Evolutionary conservation across 75 land plant genomes (phyloP), one percentile per base, ranked within the genome.

Genomic region (Pinus taeda): DNA sequence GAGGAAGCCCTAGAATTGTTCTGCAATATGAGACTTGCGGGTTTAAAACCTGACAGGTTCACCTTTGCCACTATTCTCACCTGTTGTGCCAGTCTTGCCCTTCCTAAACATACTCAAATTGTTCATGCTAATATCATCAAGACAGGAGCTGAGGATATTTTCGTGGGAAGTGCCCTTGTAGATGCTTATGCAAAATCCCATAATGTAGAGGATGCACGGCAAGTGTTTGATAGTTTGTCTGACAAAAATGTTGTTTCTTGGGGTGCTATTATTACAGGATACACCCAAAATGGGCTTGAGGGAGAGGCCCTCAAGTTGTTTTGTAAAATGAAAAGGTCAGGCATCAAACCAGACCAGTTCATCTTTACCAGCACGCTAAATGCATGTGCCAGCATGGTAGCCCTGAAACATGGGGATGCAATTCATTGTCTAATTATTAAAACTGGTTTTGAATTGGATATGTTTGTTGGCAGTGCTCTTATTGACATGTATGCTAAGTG

Each of bases 401-500:
- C 77, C 56, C 24, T 69, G 12, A 29, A 61, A 7, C 78, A 80
- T 61, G 91, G 85, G 12, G 65, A 36, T 30, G 66, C 71, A 3
- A 79, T 93, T 14, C 95, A 90, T 71, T 64, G 66, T 15, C 75
- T 61, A 2, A 71, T 81, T 21, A 70, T 64, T 71, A 89, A 78
- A 75, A 42, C 45, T 65, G 95, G 86, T 37, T 71, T 53, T 26
- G 86, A 78, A 57, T 12, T 72, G 4, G 86, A 93, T 62, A 24
- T 30, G 57, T 87, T 85, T 75, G 60, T 88, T 21, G 76, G 60
- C 60, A 90, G 87, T 75, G 84, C 93, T 1, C 77, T 93, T 80
- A 79, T 93, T n/a, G 90, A 85, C 79, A 88, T 90, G 93, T 93
- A 93, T 73, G 81, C 83, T n/a, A 83, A 88, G 53, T 90, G 89